A percentile compares a stretch with the other conserved stretches of the same genome.
phyloP scores from a whole-genome alignment of 768 basidiomycete genomes.

The Lactifluus pinguis region DNA sequence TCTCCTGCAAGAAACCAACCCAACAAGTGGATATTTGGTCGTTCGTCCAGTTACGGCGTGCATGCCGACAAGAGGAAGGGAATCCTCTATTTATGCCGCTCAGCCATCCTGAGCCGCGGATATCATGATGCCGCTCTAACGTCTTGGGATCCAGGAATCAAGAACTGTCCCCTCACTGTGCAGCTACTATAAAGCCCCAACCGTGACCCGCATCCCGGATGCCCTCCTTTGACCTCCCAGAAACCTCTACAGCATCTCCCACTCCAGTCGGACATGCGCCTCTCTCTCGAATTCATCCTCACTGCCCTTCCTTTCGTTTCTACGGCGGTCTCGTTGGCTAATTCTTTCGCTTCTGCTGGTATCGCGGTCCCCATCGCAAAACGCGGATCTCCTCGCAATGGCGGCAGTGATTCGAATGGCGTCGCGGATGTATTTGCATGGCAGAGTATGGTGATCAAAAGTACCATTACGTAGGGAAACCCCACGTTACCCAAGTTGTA shows the following conservation, averaged over 20 bases:
- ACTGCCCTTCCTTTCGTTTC: slow-evolving; percentile 3
- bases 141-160: background rate
- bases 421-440: background rate
- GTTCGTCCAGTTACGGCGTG: background rate
- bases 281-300: background rate
- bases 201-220: background rate
- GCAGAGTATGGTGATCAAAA: background rate
- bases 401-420: background rate
- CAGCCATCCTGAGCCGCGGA: background rate
- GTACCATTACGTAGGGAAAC: background rate
- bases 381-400: background rate
- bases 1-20: too few relatives aligned
- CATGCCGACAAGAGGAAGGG: background rate
- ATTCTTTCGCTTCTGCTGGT: background rate
- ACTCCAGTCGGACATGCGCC: background rate
- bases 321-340: background rate
- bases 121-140: background rate
- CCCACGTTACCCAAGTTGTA: background rate
- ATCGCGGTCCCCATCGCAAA: slow-evolving; percentile 2
- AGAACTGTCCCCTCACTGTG: too few relatives aligned
- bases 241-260: background rate
- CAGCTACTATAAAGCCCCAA: background rate
- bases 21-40: background rate
- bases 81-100: background rate
- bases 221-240: background rate